Base-by-base conservation (phyloP, 169 alveolate species). In the Cryptosporidium viatorum region DNA sequence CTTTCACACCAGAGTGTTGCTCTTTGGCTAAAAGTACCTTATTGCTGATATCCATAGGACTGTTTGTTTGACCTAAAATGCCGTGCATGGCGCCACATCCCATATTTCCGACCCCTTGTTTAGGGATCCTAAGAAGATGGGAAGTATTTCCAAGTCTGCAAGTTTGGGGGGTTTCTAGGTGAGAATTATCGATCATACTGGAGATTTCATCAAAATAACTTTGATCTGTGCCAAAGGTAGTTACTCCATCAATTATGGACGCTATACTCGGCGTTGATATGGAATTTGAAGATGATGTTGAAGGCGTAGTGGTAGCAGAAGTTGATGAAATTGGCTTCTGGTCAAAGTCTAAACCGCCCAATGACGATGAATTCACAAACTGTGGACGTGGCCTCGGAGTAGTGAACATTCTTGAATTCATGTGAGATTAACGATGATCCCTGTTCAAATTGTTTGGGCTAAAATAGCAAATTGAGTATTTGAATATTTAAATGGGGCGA, bases 331-430 rank as follows among this genome's bases (percentile, higher is more conserved):
- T 69, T 12, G 62, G 70, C 55, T 73, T 73, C 45, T 73, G 86
- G 35, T 73, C 86, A 73, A 73, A 73, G 16, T 73, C 86, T 26
- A 52, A 43, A n/a, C 85, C 85, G 26, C 85, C 85, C 50, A 65
- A 1, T 37, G 71, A 2, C 5, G 71, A 65, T n/a, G 86, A 55
- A 23, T 43, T 43, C 3, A 43, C 29, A 73, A 73, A 73, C 50
- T 73, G 86, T 4, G 86, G 86, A 73, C 86, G 86, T 21, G 86
- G 86, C 55, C 68, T 73, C 23, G 86, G 86, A 33, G 86, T 73
- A 41, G 68, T 26, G 48, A 51, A 73, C 86, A 73, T 73, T 23
- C 26, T 58, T 43, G 58, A 26, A 48, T 37, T 69, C 51, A 21
- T 69, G 31, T 23, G n/a, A n/a, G 35, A 69, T 52, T 65, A 65